Evolutionary conservation across 495 filamentous ascomycete genomes (phyloP), one percentile per base, ranked within the genome.

Genomic region (Elasticomyces elasticus): DNA sequence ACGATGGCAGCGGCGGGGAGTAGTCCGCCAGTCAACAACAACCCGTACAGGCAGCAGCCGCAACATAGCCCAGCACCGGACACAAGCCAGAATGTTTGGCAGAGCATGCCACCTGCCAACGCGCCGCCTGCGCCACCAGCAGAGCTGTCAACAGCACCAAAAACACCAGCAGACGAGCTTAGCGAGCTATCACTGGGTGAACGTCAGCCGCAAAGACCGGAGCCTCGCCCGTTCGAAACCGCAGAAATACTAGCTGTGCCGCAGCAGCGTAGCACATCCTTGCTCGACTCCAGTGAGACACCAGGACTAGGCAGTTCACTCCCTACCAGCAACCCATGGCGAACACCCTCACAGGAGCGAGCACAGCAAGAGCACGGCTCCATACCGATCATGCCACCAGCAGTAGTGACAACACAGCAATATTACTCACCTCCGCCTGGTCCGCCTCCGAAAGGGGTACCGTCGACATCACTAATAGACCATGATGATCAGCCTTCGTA

Each of bases 221-320:
- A 37, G 27, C n/a, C 11, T 7, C 12, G 25, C 35, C 59, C 28
- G 41, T 53, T 37, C 42, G 38, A 57, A 28, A 62, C 59, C 1
- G 52, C 55, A 1, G 59, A 62, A n/a, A 42, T 58, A 28, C 37
- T 62, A 24, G 12, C 49, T 19, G 54, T 62, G 22, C 59, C 59
- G 6, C 42, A 54, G 40, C 49, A 54, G 25, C 46, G 44, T 15
- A 40, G 41, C 30, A 2, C 54, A 23, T 47, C 54, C n/a, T 27
- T 58, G 1, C 26, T 47, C 12, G 15, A 37, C 15, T 4, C 4
- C 1, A 33, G 24, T 38, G 30, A 19, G 48, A 30, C 28, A 23
- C 3, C 3, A 3, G 4, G 13, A 10, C 15, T 5, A 5, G 9
- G 40, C 15, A 3, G 20, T 23, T 23, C 20, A 45, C 2, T 40